Evolutionary conservation across 2,329 filamentous ascomycete genomes (phyloP).

Genomic region (Neoascochyta sp.): DNA sequence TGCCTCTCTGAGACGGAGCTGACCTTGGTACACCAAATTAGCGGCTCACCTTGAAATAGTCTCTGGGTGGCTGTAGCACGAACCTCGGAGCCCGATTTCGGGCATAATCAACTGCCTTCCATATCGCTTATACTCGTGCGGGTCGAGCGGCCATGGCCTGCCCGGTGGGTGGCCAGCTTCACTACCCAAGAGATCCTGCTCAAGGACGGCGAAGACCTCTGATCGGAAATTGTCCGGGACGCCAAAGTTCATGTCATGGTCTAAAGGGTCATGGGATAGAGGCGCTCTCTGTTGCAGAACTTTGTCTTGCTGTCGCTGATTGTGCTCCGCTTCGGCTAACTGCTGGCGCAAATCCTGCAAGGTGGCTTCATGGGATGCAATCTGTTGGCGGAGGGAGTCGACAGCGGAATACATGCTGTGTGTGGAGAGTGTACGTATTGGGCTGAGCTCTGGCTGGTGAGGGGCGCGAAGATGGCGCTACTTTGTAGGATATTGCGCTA

Average conservation of each 20-base stretch:
- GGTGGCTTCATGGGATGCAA: conserved; percentile 42
- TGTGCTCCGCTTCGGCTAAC: conserved; percentile 42
- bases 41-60: no score
- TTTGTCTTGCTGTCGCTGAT: conserved; percentile 24
- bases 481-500: no score
- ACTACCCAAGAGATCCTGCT: no score
- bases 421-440: conserved; percentile 1
- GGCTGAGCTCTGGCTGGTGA: conserved; percentile 4
- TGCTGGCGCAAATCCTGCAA: conserved; percentile 41
- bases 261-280: conserved; percentile 22
- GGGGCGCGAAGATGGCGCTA: no score
- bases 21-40: no score
- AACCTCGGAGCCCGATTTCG: conserved; percentile 71
- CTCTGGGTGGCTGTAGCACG: no score
- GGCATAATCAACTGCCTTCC: conserved; percentile 88
- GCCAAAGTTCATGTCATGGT: conserved; percentile 40
- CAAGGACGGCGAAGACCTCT: conserved; percentile 40
- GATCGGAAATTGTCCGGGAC: conserved; percentile 43
- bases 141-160: conserved; percentile 61
- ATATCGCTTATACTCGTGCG: conserved; percentile 79
- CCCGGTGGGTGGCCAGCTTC: no score
- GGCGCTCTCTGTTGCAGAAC: conserved; percentile 17
- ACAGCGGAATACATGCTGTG: conserved; percentile 18
- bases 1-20: conserved; percentile 66
- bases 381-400: conserved; percentile 41